These are phyloP conservation scores for Microsporum ferrugineum DNA, from an alignment of 2,329 filamentous ascomycete species.

Conservation along the genomic window DNA sequence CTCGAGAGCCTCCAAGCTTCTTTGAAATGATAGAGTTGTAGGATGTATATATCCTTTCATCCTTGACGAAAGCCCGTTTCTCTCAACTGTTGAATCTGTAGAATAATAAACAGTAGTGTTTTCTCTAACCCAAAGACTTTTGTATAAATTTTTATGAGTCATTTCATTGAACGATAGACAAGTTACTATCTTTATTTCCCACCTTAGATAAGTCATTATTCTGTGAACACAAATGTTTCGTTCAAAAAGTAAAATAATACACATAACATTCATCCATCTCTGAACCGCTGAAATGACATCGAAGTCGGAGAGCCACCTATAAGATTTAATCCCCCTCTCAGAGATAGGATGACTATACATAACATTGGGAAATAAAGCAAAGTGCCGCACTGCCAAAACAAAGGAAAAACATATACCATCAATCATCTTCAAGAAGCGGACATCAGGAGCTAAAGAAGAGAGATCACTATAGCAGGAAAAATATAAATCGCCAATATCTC, in stretches of 20 bases:
- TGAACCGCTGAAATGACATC: no score
- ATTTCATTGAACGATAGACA: not conserved
- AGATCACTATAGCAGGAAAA: not conserved
- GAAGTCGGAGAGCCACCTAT: no score
- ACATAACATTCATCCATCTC: no score
- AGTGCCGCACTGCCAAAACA: not conserved
- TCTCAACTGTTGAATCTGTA: constrained; percentile 24
- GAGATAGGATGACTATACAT: no score
- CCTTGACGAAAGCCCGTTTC: constrained; percentile 11
- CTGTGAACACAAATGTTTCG: not conserved
- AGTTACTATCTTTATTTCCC: not conserved
- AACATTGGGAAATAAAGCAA: not conserved
- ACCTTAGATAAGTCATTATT: no score
- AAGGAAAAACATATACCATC: not conserved
- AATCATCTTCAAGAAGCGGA: not conserved
- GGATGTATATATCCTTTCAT: constrained; percentile 29
- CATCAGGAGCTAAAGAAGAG: not conserved
- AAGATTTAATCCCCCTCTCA: no score
- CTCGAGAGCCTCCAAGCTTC: constrained; percentile 40
- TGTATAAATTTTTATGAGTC: not conserved
- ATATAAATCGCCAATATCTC: not conserved
- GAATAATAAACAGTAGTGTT: constrained; percentile 25
- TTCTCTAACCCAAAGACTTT: constrained; percentile 10
- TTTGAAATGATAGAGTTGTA: constrained; percentile 36
- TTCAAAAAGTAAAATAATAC: not conserved